Conservation (phyloP, 2,329 filamentous ascomycete genomes). For the Truncatella angustata region DNA sequence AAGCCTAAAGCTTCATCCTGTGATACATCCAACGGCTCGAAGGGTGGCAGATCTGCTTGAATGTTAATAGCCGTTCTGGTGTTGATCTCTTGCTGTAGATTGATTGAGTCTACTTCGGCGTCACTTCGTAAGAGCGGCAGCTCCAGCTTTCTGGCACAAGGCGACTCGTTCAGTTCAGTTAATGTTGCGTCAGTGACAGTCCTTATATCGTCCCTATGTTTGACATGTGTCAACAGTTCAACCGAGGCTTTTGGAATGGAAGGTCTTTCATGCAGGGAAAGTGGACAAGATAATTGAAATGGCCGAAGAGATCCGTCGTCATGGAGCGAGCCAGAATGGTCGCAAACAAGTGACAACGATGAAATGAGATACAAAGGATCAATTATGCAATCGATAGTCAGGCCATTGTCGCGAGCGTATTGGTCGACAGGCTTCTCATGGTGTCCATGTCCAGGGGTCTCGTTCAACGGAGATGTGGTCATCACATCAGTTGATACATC, state of each 20-base stretch:
- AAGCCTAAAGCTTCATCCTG: slow-evolving; percentile 25
- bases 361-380: slow-evolving; percentile 15
- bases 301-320: slow-evolving; percentile 14
- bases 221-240: slow-evolving; percentile 14
- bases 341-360: slow-evolving; percentile 5
- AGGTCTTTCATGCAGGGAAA: slow-evolving; percentile 16
- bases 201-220: slow-evolving; percentile 11
- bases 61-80: slow-evolving; percentile 10
- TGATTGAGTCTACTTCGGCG: slow-evolving; percentile 23
- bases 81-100: slow-evolving; percentile 17
- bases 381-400: slow-evolving; percentile 23
- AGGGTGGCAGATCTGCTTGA: slow-evolving; percentile 12
- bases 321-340: background rate
- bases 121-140: slow-evolving; percentile 22
- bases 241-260: slow-evolving; percentile 15
- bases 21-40: slow-evolving; percentile 20
- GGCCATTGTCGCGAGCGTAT: slow-evolving; percentile 23
- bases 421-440: slow-evolving; percentile 15
- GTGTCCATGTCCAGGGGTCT: too few relatives aligned
- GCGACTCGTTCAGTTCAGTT: slow-evolving; percentile 7
- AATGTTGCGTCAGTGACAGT: background rate
- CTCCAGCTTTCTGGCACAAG: slow-evolving; percentile 23
- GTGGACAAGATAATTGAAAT: slow-evolving; percentile 16
- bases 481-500: background rate
- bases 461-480: too few relatives aligned